Evolutionary conservation across 257 asterid species (phyloP).

Genomic region (Petrea volubilis): DNA sequence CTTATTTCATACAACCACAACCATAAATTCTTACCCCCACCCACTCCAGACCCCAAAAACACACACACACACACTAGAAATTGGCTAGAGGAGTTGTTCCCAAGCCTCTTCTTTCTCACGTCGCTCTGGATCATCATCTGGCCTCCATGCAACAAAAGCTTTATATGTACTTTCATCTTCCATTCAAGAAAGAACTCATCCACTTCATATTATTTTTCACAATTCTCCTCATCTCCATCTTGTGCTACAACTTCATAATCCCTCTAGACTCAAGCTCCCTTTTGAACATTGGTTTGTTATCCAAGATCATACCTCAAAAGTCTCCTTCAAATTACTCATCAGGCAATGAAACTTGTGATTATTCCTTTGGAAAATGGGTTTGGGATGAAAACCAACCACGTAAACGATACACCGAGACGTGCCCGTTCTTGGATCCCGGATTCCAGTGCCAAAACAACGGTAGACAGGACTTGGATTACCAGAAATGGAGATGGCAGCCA

Average conservation of each 20-base stretch:
- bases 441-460: constrained; percentile 77
- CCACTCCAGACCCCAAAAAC: neutral
- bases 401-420: constrained; percentile 54
- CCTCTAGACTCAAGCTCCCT: constrained; percentile 41
- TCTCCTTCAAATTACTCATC: neutral
- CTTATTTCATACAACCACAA: constrained; percentile 4
- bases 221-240: constrained; percentile 36
- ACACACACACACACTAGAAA: neutral
- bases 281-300: constrained; percentile 35
- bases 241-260: constrained; percentile 26
- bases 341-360: constrained; percentile 44
- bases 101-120: constrained; percentile 8
- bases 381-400: constrained; percentile 53
- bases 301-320: constrained; percentile 30
- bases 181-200: constrained; percentile 32
- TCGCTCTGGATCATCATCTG: constrained; percentile 28
- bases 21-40: constrained; percentile 24
- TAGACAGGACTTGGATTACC: constrained; percentile 51
- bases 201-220: constrained; percentile 38
- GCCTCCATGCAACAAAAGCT: constrained; percentile 53
- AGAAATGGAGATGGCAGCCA: constrained; percentile 93
- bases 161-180: constrained; percentile 31
- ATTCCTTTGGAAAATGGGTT: constrained; percentile 72
- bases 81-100: constrained; percentile 2
- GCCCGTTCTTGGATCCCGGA: constrained; percentile 90